These are phyloP conservation scores for Aspergillus pseudoglaucus DNA, from an alignment of 2,329 filamentous ascomycete genomes.

Conservation along the genomic window DNA sequence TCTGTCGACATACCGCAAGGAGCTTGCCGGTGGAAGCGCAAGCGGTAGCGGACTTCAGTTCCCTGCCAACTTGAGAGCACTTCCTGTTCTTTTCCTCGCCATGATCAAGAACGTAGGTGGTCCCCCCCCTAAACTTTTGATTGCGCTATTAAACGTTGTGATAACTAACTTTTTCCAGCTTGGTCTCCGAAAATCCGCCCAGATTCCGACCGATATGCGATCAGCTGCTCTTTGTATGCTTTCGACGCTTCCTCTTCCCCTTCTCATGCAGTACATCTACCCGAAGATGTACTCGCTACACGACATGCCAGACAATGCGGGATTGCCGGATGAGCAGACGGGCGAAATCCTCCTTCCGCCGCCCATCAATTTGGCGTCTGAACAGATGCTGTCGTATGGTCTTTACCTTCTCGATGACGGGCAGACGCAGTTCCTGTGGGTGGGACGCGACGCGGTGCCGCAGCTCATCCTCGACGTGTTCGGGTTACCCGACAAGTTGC, in stretches of 20 bases:
- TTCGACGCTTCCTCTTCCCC: slow-evolving; percentile 84
- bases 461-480: slow-evolving; percentile 88
- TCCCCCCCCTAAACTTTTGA: no score
- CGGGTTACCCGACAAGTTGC: slow-evolving; percentile 72
- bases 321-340: slow-evolving; percentile 74
- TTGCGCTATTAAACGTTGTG: slow-evolving; percentile 3
- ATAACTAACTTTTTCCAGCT: slow-evolving; percentile 34
- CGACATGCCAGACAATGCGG: slow-evolving; percentile 93
- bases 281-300: slow-evolving; percentile 79
- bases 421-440: slow-evolving; percentile 95
- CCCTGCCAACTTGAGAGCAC: slow-evolving; percentile 79
- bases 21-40: slow-evolving; percentile 91
- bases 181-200: slow-evolving; percentile 82
- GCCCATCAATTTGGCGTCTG: slow-evolving; percentile 77
- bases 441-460: slow-evolving; percentile 85
- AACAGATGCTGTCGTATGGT: slow-evolving; percentile 79
- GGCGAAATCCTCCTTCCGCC: slow-evolving; percentile 86
- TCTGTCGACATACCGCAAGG: slow-evolving; percentile 92
- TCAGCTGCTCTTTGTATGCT: slow-evolving; percentile 87
- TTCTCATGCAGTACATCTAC: slow-evolving; percentile 90
- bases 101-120: slow-evolving; percentile 96
- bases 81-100: slow-evolving; percentile 86
- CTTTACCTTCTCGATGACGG: slow-evolving; percentile 96
- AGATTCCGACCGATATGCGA: slow-evolving; percentile 88
- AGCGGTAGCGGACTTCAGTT: slow-evolving; percentile 87